Percentiles rank a stretch among this genome's conserved stretches.
Conservation (phyloP, 2,329 filamentous ascomycete species). For the Phaeosphaeriaceae sp. region DNA sequence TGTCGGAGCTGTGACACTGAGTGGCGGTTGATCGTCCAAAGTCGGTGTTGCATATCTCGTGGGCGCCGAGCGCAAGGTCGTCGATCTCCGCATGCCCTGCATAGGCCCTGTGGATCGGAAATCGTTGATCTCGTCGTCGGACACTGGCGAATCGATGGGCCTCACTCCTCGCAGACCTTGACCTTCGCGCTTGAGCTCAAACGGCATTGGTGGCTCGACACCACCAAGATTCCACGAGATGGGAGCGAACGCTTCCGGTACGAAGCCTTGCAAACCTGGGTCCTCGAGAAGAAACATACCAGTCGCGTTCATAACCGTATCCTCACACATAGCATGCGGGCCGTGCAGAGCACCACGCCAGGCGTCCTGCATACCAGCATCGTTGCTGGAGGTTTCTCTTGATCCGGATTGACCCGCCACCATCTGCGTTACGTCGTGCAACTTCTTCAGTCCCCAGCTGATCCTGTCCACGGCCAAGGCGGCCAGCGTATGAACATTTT, state of each 20-base stretch:
- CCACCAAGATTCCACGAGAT: conserved; percentile 38
- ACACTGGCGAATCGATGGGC: conserved; percentile 10
- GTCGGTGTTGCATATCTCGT: conserved; percentile 27
- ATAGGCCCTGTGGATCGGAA: conserved; percentile 26
- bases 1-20: conserved; percentile 29
- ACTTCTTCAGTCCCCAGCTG: conserved; percentile 36
- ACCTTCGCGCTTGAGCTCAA: conserved; percentile 17
- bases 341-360: conserved; percentile 21
- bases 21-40: conserved; percentile 26
- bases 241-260: conserved; percentile 42
- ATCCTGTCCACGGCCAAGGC: conserved; percentile 54
- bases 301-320: conserved; percentile 57
- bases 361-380: conserved; percentile 17
- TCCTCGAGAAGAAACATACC: conserved; percentile 59
- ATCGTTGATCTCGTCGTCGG: conserved; percentile 7
- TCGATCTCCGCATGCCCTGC: conserved; percentile 19
- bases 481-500: conserved; percentile 56
- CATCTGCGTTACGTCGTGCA: conserved; percentile 24
- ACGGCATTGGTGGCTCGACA: conserved; percentile 9
- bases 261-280: conserved; percentile 51
- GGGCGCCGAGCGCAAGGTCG: conserved; percentile 22
- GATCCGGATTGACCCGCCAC: conserved; percentile 10
- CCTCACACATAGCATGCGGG: conserved; percentile 25
- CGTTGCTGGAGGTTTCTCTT: conserved; percentile 8
- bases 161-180: conserved; percentile 18